Evolutionary conservation across 2,329 filamentous ascomycete species (phyloP).

Genomic region (Penicillium sp.): DNA sequence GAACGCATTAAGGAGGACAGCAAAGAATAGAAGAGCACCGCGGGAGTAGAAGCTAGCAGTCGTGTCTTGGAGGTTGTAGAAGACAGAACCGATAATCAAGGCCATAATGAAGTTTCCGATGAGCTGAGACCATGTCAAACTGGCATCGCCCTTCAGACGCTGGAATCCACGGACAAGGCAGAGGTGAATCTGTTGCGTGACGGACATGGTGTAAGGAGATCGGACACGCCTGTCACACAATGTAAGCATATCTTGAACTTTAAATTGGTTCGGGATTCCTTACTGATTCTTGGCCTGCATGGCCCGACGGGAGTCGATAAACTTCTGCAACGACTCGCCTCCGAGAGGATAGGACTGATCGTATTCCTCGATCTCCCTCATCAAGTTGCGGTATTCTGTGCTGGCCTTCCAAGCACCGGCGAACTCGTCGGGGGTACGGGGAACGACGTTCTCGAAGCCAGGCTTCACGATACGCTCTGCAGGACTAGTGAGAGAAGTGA

Average conservation of each 20-base stretch:
- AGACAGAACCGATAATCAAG: conserved; percentile 75
- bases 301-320: conserved; percentile 42
- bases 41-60: conserved; percentile 74
- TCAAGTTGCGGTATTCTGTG: conserved; percentile 43
- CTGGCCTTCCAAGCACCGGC: conserved; percentile 57
- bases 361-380: conserved; percentile 46
- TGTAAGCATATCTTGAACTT: neutral
- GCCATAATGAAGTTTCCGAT: conserved; percentile 70
- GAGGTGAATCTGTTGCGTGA: conserved; percentile 69
- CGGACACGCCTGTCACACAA: conserved; percentile 49
- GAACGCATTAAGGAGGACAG: conserved; percentile 82
- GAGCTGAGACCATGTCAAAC: conserved; percentile 64
- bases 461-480: conserved; percentile 55
- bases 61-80: conserved; percentile 67
- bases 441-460: conserved; percentile 63
- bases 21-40: conserved; percentile 81
- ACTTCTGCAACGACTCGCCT: conserved; percentile 41
- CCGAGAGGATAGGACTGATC: conserved; percentile 44
- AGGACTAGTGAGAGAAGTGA: conserved; percentile 67
- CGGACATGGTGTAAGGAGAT: conserved; percentile 82
- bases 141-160: conserved; percentile 72
- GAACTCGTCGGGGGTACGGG: conserved; percentile 69
- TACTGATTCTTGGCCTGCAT: conserved; percentile 44
- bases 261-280: neutral
- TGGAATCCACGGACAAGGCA: conserved; percentile 79